Evolutionary conservation across 257 asterid genomes (phyloP).

Genomic region (Lycium barbarum): DNA sequence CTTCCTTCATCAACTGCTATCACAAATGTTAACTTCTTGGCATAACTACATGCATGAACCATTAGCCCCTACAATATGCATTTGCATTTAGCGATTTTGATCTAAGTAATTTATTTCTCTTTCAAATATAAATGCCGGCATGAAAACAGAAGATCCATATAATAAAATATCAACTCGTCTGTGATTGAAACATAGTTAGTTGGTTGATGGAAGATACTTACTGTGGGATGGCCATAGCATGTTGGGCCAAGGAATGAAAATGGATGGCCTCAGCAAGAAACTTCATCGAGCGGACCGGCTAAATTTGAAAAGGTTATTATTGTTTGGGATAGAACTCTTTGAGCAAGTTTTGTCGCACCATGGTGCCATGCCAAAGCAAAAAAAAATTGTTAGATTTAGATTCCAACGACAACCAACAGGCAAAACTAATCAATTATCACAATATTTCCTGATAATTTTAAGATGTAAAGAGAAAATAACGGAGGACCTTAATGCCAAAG

Average conservation of each 20-base stretch:
- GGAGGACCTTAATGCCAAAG: constrained; percentile 5
- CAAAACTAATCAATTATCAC: not conserved
- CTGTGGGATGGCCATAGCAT: constrained; percentile 15
- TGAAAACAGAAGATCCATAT: not conserved
- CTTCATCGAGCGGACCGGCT: constrained; percentile 23
- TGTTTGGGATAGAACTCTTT: constrained; percentile 16
- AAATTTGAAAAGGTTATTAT: constrained; percentile 2
- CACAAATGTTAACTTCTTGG: not conserved
- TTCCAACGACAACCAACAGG: not conserved
- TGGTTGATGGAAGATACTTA: not conserved
- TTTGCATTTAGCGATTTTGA: not conserved
- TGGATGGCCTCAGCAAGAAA: not conserved
- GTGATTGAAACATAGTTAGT: not conserved
- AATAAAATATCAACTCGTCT: not conserved
- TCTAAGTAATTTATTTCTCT: not conserved
- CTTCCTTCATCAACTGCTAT: constrained; percentile 9
- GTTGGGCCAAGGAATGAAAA: constrained; percentile 24
- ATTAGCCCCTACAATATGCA: not conserved
- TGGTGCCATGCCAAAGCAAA: not conserved
- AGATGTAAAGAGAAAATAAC: not conserved
- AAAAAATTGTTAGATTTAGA: not conserved
- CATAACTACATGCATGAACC: constrained; percentile 20
- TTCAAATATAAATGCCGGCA: not conserved
- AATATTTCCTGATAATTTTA: not conserved
- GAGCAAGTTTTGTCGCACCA: not conserved